A percentile compares a stretch with the other conserved stretches of the same genome.
Evolutionary conservation across 495 filamentous ascomycete genomes (phyloP).

Genomic region (Aspergillus egyptiacus): DNA sequence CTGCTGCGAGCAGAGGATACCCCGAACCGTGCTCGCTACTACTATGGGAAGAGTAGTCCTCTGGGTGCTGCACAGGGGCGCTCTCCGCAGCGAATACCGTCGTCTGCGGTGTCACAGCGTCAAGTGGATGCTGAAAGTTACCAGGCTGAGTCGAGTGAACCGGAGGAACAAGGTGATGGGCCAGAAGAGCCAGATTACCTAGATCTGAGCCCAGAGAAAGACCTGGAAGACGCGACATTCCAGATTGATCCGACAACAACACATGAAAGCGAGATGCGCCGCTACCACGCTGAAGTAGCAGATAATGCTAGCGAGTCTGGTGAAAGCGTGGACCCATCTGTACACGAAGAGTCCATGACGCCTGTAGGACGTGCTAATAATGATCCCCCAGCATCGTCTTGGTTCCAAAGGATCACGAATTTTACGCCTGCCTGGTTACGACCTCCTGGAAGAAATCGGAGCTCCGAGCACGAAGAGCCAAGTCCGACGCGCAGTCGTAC

Average conservation of each 20-base stretch:
- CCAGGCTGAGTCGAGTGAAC: background rate
- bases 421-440: conserved; percentile 39
- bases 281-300: conserved; percentile 8
- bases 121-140: conserved; percentile 4
- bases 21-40: conserved; percentile 39
- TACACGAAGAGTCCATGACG: conserved; percentile 20
- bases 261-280: conserved; percentile 15
- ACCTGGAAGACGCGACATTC: conserved; percentile 22
- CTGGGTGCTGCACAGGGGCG: conserved; percentile 18
- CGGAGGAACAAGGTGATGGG: background rate
- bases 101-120: conserved; percentile 8
- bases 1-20: conserved; percentile 33
- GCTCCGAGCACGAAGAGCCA: conserved; percentile 16
- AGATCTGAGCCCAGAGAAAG: conserved; percentile 25
- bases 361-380: conserved; percentile 19
- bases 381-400: conserved; percentile 28
- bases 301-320: conserved; percentile 16
- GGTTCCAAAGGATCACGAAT: conserved; percentile 36
- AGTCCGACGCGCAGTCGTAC: conserved; percentile 1
- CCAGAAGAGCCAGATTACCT: conserved; percentile 12
- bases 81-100: conserved; percentile 13
- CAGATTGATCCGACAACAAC: conserved; percentile 24
- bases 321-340: conserved; percentile 13
- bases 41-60: conserved; percentile 36
- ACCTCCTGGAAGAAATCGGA: conserved; percentile 23